A percentile compares a stretch with the other conserved stretches of the same genome.
Conservation (phyloP, 768 basidiomycete genomes). For the Boletus edulis region DNA sequence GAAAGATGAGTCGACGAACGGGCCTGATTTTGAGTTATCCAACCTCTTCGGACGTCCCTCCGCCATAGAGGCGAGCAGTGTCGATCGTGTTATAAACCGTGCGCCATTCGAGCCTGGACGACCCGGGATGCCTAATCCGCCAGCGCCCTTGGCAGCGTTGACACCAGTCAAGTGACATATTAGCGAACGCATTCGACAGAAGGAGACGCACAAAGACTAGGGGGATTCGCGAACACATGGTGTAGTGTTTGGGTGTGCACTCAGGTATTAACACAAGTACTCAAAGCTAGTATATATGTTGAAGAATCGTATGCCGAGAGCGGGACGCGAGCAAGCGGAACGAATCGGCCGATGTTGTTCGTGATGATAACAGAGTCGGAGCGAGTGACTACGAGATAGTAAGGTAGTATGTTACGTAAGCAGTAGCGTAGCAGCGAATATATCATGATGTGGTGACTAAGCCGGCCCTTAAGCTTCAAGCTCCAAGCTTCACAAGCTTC, state of each 20-base stretch:
- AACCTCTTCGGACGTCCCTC: constrained; percentile 25
- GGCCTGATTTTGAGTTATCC: not conserved
- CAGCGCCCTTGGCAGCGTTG: constrained; percentile 16
- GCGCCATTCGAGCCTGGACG: constrained; percentile 19
- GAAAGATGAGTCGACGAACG: not conserved
- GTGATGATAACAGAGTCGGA: too few species aligned
- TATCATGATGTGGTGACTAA: too few species aligned
- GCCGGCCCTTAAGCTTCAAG: too few species aligned
- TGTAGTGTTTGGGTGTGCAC: not conserved
- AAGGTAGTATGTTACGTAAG: too few species aligned
- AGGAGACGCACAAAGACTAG: constrained; percentile 11
- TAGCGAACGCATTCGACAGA: not conserved
- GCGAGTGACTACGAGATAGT: too few species aligned
- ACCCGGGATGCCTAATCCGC: constrained; percentile 18
- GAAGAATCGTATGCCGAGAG: too few species aligned
- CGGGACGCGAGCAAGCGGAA: too few species aligned
- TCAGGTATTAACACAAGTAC: too few species aligned
- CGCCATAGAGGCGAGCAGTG: constrained; percentile 21
- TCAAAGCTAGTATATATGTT: too few species aligned
- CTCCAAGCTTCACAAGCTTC: too few species aligned
- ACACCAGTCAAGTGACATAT: not conserved
- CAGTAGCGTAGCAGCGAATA: too few species aligned
- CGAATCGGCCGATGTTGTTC: too few species aligned
- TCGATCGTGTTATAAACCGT: constrained; percentile 21
- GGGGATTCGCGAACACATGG: constrained; percentile 6